Evolutionary conservation across 495 filamentous ascomycete species (phyloP).

Genomic region (Gamarada debralockiae): DNA sequence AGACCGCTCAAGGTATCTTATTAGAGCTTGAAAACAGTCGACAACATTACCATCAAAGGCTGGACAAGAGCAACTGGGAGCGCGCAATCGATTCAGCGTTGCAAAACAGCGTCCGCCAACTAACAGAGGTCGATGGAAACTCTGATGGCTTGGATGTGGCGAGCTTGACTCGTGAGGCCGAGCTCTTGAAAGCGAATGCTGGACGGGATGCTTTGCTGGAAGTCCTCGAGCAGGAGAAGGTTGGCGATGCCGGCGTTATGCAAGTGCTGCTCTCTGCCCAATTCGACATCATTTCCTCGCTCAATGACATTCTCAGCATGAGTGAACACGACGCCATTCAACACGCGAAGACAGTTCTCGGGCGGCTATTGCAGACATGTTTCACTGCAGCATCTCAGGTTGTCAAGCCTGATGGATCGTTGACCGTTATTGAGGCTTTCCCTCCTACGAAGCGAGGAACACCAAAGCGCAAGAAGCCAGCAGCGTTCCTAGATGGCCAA

Average conservation of each 20-base stretch:
- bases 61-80: conserved; percentile 82
- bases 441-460: conserved; percentile 67
- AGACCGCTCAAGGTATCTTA: conserved; percentile 81
- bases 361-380: conserved; percentile 72
- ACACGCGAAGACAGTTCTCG: conserved; percentile 74
- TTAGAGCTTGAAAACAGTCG: conserved; percentile 84
- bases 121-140: conserved; percentile 66
- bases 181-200: conserved; percentile 76
- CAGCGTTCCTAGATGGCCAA: conserved; percentile 29
- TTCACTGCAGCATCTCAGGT: conserved; percentile 70
- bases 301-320: conserved; percentile 77
- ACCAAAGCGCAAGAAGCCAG: conserved; percentile 65
- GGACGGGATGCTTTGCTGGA: conserved; percentile 74
- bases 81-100: conserved; percentile 80
- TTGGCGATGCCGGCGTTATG: conserved; percentile 69
- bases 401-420: conserved; percentile 83
- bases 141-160: conserved; percentile 67
- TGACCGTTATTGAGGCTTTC: conserved; percentile 49
- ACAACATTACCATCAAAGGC: conserved; percentile 80
- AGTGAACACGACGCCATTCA: conserved; percentile 76
- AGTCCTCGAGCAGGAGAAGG: conserved; percentile 81
- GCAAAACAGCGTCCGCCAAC: conserved; percentile 74
- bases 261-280: conserved; percentile 84
- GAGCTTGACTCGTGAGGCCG: conserved; percentile 74
- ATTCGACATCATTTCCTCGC: conserved; percentile 80